Base-by-base conservation (phyloP, 768 basidiomycete species). In the Phanerodontia chrysosporium region DNA sequence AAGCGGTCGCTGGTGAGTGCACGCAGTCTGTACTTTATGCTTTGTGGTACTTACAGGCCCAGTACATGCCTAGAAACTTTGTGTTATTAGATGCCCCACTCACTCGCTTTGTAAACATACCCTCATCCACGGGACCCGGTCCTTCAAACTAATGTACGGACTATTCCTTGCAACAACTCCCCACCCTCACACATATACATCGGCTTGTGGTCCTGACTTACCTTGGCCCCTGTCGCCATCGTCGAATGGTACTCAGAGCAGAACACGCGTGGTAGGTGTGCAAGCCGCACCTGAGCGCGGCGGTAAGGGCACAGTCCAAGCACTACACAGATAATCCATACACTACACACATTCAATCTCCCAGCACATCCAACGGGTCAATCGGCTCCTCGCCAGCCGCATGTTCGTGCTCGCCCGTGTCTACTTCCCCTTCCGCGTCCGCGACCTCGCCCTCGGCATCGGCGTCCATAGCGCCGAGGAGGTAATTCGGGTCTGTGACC, bases 401-500 rank as follows among this genome's bases (percentile, higher is more conserved):
- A 36, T 53, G 8, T 12, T 28, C 25, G 8, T 28, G 49, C 9
- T 16, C 27, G 45, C 53, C 52, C 6, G 28, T 45, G 30, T 55
- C 36, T 1, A 45, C 45, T n/a, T 51, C 39, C n/a, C 45, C 45
- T 46, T 57, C 59, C 42, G 55, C 52, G 7, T 70, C 69, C 39
- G 65, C 65, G n/a, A 80, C 70, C 76, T 90, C 65, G 69, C 81
- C 65, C 74, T 73, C 72, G 8, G 70, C 74, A 45, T 80, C 69
- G 59, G 76, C 73, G 75, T 82, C 75, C 73, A 68, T 73, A 24
- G 76, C 67, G 18, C 58, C 65, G 18, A 81, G 70, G 72, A 90
- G 70, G 77, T 81, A 72, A 76, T 72, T 66, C 3, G 82, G 91
- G 68, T 94, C 91, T 14, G 76, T 75, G 5, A 94, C 89, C 69